phyloP scores from a whole-genome alignment of 2,329 filamentous ascomycete genomes.

The Phaeophleospora eucalypticola region DNA sequence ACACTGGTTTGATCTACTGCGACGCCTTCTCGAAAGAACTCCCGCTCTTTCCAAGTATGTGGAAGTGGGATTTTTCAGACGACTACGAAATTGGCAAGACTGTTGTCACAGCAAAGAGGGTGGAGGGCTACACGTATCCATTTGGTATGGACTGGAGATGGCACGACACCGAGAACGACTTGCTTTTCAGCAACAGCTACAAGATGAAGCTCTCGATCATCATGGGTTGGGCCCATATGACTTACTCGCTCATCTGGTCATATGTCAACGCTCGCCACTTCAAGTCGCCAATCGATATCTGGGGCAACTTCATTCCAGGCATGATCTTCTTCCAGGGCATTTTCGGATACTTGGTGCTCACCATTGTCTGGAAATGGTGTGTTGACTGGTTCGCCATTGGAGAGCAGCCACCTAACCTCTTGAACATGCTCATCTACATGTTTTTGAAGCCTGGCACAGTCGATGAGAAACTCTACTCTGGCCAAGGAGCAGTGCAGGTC shows the following conservation, averaged over 20 bases:
- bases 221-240: conserved; percentile 97
- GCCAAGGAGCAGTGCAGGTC: conserved; percentile 72
- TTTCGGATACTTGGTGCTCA: conserved; percentile 91
- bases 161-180: conserved; percentile 92
- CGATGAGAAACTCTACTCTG: conserved; percentile 70
- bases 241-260: conserved; percentile 89
- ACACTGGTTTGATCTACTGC: conserved; percentile 96
- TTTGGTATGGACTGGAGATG: conserved; percentile 95
- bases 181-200: conserved; percentile 96
- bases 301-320: conserved; percentile 93
- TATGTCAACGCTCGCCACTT: conserved; percentile 94
- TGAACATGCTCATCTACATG: conserved; percentile 99
- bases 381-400: conserved; percentile 74
- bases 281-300: conserved; percentile 91
- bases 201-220: conserved; percentile 99
- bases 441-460: conserved; percentile 80
- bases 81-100: conserved; percentile 44
- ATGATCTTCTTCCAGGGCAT: conserved; percentile 99
- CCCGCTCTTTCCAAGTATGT: conserved; percentile 82
- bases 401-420: conserved; percentile 71
- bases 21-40: conserved; percentile 94
- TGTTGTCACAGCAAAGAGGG: conserved; percentile 58
- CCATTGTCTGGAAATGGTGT: conserved; percentile 96
- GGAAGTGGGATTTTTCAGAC: conserved; percentile 72
- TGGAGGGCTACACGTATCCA: conserved; percentile 80